Conservation (phyloP, 441 rosid species). For the Kokia cookei region DNA sequence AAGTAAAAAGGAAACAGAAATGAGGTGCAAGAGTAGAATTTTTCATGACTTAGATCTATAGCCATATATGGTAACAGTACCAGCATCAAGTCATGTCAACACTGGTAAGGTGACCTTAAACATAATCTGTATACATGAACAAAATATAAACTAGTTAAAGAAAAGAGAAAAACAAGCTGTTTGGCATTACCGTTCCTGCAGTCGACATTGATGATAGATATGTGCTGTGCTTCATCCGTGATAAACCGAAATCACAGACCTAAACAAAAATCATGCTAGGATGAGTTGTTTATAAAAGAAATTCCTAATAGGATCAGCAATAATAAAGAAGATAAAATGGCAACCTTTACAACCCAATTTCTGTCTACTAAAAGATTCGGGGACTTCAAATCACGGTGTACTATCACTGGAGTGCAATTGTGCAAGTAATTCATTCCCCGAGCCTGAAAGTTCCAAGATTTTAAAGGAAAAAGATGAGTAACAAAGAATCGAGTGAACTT, state of each 20-base stretch:
- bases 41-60: not conserved
- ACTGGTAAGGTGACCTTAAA: not conserved
- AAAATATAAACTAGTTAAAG: not conserved
- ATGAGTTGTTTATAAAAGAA: not conserved
- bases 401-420: slow-evolving; percentile 77
- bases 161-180: not conserved
- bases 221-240: slow-evolving; percentile 88
- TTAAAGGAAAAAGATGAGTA: slow-evolving; percentile 6
- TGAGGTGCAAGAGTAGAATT: not conserved
- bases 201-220: slow-evolving; percentile 91
- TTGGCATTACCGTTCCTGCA: slow-evolving; percentile 80
- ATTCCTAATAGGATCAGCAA: not conserved
- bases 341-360: slow-evolving; percentile 96
- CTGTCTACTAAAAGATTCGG: slow-evolving; percentile 91
- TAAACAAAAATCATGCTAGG: slow-evolving; percentile 17
- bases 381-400: slow-evolving; percentile 39
- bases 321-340: not conserved
- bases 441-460: slow-evolving; percentile 52
- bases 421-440: slow-evolving; percentile 99
- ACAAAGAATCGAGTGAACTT: slow-evolving; percentile 8
- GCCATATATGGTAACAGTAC: not conserved
- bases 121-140: not conserved
- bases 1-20: not conserved
- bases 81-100: not conserved
- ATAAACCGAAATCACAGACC: slow-evolving; percentile 92